phyloP scores from a whole-genome alignment of 1,284 basidiomycete species.

The Retiboletus flavoniger region DNA sequence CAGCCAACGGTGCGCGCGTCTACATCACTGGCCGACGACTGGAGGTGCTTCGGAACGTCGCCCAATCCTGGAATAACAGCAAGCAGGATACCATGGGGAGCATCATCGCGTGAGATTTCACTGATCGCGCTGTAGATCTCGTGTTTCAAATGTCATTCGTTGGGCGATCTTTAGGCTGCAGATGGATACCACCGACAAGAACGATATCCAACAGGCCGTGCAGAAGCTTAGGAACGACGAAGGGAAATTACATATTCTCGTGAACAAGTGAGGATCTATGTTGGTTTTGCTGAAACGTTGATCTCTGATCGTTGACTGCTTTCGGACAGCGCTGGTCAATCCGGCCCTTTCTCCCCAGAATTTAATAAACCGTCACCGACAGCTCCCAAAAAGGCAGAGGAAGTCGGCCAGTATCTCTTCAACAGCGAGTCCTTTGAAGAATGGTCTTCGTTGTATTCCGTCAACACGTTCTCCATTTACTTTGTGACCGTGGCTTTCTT shows the following conservation, averaged over 20 bases:
- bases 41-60: conserved; percentile 59
- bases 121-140: conserved; percentile 2
- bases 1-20: conserved; percentile 76
- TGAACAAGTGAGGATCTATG: conserved; percentile 65
- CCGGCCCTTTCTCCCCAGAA: conserved; percentile 60
- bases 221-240: conserved; percentile 44
- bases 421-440: conserved; percentile 60
- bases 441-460: conserved; percentile 59
- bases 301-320: conserved; percentile 4
- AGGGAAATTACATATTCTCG: conserved; percentile 72
- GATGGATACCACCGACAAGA: conserved; percentile 71
- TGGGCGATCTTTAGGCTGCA: conserved; percentile 43
- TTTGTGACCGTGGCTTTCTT: conserved; percentile 76
- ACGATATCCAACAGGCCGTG: conserved; percentile 60
- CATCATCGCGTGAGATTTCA: conserved; percentile 54
- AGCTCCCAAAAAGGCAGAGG: conserved; percentile 58
- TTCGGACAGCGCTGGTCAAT: conserved; percentile 62
- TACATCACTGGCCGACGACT: conserved; percentile 73
- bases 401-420: conserved; percentile 64
- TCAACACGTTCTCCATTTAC: conserved; percentile 72
- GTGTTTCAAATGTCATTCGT: conserved; percentile 1
- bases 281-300: neutral
- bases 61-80: conserved; percentile 45
- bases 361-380: conserved; percentile 54
- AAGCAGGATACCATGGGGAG: conserved; percentile 41